These are phyloP conservation scores for Candida sojae DNA, from an alignment of 1,139 yeast genomes.

Conservation along the genomic window DNA sequence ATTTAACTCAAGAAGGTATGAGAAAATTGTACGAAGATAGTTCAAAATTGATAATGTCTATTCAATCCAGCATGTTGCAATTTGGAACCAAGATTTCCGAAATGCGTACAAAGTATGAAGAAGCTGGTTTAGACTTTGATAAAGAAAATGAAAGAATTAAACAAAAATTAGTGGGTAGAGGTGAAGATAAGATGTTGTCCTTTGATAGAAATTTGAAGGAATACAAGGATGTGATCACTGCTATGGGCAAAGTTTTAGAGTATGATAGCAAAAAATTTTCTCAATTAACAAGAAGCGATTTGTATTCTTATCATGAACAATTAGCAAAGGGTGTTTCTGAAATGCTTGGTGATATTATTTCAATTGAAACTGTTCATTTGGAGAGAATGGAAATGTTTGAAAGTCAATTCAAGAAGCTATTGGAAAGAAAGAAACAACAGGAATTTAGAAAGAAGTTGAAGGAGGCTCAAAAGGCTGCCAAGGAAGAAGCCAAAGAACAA, in stretches of 20 bases:
- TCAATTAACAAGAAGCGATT: conserved; percentile 29
- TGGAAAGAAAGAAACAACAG: conserved; percentile 37
- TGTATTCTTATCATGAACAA: conserved; percentile 35
- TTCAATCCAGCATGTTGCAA: conserved; percentile 47
- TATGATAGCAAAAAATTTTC: conserved; percentile 28
- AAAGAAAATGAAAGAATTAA: conserved; percentile 47
- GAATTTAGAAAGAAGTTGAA: conserved; percentile 37
- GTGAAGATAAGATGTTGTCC: conserved; percentile 36
- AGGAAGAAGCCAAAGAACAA: conserved; percentile 16
- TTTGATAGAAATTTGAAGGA: conserved; percentile 36
- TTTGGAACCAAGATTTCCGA: conserved; percentile 46
- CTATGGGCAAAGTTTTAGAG: conserved; percentile 28
- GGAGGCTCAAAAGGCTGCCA: conserved; percentile 22
- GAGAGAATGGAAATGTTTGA: conserved; percentile 41
- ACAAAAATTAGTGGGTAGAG: conserved; percentile 27
- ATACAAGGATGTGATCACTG: conserved; percentile 36
- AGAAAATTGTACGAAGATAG: conserved; percentile 43
- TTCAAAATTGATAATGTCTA: conserved; percentile 33
- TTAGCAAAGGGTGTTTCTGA: conserved; percentile 35
- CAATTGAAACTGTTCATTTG: conserved; percentile 40
- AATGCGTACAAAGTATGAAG: conserved; percentile 41
- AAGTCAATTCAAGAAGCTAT: conserved; percentile 32
- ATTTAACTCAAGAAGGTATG: conserved; percentile 38
- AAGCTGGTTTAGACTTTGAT: conserved; percentile 49
- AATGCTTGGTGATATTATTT: conserved; percentile 32